phyloP scores from a whole-genome alignment of 805 yeast species.

The Candida glaebosa region DNA sequence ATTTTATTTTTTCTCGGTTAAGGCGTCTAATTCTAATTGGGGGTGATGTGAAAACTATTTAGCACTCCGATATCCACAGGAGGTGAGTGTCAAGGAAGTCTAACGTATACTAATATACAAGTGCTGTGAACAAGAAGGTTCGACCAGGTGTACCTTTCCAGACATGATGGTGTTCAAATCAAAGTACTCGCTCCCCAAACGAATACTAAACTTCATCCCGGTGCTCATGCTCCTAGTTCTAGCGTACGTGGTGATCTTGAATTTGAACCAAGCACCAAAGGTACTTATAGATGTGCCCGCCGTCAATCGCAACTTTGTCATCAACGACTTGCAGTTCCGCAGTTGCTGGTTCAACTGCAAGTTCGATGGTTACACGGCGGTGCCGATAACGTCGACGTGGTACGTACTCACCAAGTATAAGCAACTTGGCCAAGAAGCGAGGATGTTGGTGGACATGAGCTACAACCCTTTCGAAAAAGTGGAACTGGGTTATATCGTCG shows the following conservation, averaged over 20 bases:
- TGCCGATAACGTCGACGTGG: conserved; percentile 1
- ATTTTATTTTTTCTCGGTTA: no score
- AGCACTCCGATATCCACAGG: no score
- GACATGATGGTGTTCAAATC: neutral
- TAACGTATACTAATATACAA: no score
- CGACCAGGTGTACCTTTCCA: neutral
- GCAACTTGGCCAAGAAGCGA: conserved; percentile 2
- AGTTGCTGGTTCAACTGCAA: neutral
- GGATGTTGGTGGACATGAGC: conserved; percentile 8
- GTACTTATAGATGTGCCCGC: no score
- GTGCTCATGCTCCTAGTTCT: neutral
- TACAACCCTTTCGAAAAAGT: conserved; percentile 4
- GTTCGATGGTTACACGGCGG: neutral
- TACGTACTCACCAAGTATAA: conserved; percentile 4
- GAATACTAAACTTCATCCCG: neutral
- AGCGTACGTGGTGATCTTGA: neutral
- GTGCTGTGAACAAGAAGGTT: no score
- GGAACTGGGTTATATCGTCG: neutral
- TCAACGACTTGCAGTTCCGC: neutral
- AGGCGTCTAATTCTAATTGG: no score
- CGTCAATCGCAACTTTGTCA: neutral
- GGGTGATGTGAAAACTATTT: no score
- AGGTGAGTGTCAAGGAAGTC: no score
- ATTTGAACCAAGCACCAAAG: neutral
- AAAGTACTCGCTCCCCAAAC: neutral